Conservation (phyloP, 2,329 filamentous ascomycete species). For the Monosporascus sp. region DNA sequence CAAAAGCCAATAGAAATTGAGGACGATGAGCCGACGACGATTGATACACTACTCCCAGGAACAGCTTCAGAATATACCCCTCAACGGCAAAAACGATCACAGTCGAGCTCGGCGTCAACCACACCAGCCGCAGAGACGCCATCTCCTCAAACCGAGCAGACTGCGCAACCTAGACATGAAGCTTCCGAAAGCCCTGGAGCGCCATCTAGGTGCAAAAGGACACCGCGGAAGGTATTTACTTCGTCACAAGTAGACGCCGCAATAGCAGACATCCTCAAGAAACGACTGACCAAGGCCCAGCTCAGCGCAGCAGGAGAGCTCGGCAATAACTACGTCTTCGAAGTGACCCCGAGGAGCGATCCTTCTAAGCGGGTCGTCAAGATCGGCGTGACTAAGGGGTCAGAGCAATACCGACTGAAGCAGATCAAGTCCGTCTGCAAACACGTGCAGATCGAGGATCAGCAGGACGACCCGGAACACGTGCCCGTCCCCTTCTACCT, state of each 20-base stretch:
- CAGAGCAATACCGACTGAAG: background rate
- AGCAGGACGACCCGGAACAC: constrained; percentile 6
- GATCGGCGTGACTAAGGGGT: constrained; percentile 2
- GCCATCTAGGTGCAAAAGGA: background rate
- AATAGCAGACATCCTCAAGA: background rate
- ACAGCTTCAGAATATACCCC: too few species aligned
- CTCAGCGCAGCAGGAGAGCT: background rate
- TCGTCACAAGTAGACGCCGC: background rate
- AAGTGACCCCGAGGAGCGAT: background rate
- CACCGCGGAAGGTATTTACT: background rate
- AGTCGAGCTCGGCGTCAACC: background rate
- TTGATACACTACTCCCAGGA: too few species aligned
- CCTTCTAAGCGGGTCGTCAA: constrained; percentile 1
- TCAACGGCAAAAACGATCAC: background rate
- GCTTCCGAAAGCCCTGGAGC: background rate
- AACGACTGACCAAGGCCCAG: background rate
- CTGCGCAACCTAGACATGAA: background rate
- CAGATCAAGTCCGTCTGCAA: background rate
- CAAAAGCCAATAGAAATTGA: too few species aligned
- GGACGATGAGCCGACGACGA: too few species aligned
- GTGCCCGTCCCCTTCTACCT: constrained; percentile 1
- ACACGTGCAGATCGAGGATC: background rate
- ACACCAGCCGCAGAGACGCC: background rate
- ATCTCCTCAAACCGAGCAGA: background rate
- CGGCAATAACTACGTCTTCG: constrained; percentile 7